phyloP scores from a whole-genome alignment of 345 rosid species.

The Balakata baccata region DNA sequence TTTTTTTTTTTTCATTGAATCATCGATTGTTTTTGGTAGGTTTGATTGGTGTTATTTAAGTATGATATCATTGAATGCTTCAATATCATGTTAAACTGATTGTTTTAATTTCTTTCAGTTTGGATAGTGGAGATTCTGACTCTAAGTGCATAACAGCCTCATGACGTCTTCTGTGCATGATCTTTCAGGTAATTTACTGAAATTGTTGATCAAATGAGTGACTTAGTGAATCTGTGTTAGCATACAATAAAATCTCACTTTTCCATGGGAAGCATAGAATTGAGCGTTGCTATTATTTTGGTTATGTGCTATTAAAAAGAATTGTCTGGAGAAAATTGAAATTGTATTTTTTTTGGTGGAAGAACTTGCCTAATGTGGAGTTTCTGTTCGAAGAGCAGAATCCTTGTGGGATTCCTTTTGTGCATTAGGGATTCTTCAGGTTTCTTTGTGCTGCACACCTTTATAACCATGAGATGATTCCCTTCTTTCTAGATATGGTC shows the following conservation, averaged over 20 bases:
- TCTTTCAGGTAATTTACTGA: constrained; percentile 43
- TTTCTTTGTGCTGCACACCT: background rate
- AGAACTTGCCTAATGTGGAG: no score
- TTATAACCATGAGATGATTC: background rate
- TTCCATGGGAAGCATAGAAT: background rate
- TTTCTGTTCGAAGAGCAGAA: background rate
- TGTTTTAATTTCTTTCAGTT: constrained; percentile 27
- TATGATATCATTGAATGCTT: background rate
- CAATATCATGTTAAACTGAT: background rate
- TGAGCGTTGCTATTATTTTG: background rate
- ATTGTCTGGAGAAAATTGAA: background rate
- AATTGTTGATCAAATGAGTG: constrained; percentile 5
- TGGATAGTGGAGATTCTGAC: constrained; percentile 18
- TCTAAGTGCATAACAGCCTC: constrained; percentile 19
- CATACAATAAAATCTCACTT: background rate
- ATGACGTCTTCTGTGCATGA: constrained; percentile 59
- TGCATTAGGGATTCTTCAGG: background rate
- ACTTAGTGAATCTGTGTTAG: background rate
- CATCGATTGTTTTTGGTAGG: constrained; percentile 3
- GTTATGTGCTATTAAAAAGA: background rate
- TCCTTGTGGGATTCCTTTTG: background rate
- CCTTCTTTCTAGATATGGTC: constrained; percentile 2
- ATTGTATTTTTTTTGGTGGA: no score
- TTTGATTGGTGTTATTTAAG: background rate
- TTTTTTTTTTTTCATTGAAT: background rate